Evolutionary conservation across 352 stramenopile genomes (phyloP), one percentile per base, ranked within the genome.

Genomic region (Globisporangium sylvaticum): DNA sequence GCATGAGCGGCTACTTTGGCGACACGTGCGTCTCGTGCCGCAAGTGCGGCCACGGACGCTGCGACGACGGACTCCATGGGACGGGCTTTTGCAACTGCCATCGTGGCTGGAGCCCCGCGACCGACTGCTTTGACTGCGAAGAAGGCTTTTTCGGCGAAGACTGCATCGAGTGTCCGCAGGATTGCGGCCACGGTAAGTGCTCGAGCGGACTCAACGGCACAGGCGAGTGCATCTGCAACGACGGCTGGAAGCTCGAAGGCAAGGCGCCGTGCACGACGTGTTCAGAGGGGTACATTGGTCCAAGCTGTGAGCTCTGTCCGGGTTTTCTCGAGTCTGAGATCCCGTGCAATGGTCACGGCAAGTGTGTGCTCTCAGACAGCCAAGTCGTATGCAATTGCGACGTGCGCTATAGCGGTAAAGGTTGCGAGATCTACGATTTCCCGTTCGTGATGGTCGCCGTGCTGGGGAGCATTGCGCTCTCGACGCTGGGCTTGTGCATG

Each of bases 381-480:
- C 58, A 85, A 31, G 84, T 84, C 10, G 72, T 87, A 42, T 94
- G 87, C 31, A 68, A 85, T 20, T 95, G 87, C 42, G 85, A 94
- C 58, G 81, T 80, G 42, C 84, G 87, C 15, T 94, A 92, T 66
- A 85, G 80, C 27, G 87, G 87, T 2, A 69, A 78, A 31, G 80
- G 78, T 10, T 95, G 87, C 56, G 87, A 95, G 65, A 80, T 87
- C 53, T 95, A 95, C 71, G 87, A 95, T 67, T 95, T 95, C 60
- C 87, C 87, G 42, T 82, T 94, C 50, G 74, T 86, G 22, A 94
- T 94, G 85, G 85, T 94, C 15, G 76, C 81, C 12, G 87, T 91
- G 66, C 62, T 95, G 20, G 85, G 87, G 1, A 90, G 74, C 9
- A 91, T 95, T 54, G 87, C 85, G 12, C 65, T 95, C 6, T 93